Evolutionary conservation across 331 rosid genomes (phyloP).

Genomic region (Stylosanthes scabra): DNA sequence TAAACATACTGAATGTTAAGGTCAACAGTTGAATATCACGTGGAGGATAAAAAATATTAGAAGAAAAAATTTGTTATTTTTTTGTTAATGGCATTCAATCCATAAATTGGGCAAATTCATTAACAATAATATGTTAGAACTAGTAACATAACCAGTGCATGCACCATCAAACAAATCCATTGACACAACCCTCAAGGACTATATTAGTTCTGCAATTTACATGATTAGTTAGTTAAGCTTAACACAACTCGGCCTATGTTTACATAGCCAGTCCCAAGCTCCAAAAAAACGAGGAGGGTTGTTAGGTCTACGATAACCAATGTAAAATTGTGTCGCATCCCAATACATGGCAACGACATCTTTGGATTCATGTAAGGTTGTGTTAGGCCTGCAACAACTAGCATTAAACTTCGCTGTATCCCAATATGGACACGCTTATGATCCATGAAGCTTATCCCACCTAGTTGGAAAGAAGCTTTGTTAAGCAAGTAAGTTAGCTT

Average conservation of each 20-base stretch:
- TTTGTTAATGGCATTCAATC: neutral
- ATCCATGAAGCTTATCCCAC: too few species aligned
- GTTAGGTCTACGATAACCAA: too few species aligned
- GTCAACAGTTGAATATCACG: conserved; percentile 13
- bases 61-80: conserved; percentile 1
- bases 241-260: too few species aligned
- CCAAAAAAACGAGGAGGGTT: too few species aligned
- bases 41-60: neutral
- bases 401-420: too few species aligned
- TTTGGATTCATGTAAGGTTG: too few species aligned
- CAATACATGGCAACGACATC: too few species aligned
- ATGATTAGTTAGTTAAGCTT: neutral
- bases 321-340: too few species aligned
- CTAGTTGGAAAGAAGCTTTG: too few species aligned
- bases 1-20: conserved; percentile 9
- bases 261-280: too few species aligned
- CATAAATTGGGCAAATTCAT: neutral
- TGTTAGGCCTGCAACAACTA: too few species aligned
- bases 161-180: conserved; percentile 1
- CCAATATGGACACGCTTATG: too few species aligned
- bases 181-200: conserved; percentile 9
- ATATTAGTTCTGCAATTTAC: neutral
- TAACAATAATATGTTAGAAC: neutral
- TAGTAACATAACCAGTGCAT: neutral
- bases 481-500: neutral